Conservation (phyloP, 2,329 filamentous ascomycete species). For the Karstenula rhodostoma region DNA sequence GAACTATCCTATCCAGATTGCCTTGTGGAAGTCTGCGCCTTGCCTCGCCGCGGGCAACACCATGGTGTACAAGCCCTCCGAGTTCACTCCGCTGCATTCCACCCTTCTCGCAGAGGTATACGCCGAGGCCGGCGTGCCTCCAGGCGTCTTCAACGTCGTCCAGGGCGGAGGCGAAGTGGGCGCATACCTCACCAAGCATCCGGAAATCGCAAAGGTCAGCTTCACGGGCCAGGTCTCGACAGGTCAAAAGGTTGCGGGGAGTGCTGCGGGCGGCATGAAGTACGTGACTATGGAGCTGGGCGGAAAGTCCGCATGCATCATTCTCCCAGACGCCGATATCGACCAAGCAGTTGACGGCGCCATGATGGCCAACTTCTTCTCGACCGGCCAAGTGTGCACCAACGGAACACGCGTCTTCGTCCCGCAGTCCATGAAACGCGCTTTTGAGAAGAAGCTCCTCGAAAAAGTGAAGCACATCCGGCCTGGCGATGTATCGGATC, state of each 20-base stretch:
- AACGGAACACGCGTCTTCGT: conserved; percentile 91
- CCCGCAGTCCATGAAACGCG: conserved; percentile 68
- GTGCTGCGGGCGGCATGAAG: conserved; percentile 82
- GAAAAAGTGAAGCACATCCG: conserved; percentile 76
- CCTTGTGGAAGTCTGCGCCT: conserved; percentile 87
- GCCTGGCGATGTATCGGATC: conserved; percentile 75
- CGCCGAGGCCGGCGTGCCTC: conserved; percentile 78
- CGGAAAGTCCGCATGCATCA: conserved; percentile 81
- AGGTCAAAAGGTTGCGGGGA: conserved; percentile 79
- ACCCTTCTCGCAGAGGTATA: conserved; percentile 79
- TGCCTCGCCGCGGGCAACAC: conserved; percentile 87
- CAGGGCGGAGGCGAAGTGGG: conserved; percentile 83
- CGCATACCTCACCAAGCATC: conserved; percentile 76
- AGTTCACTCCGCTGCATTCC: conserved; percentile 85
- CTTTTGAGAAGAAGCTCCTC: conserved; percentile 73
- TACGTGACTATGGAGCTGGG: conserved; percentile 93
- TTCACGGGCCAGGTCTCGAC: conserved; percentile 90
- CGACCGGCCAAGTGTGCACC: conserved; percentile 89
- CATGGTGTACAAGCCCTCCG: conserved; percentile 91
- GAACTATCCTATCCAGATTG: conserved; percentile 93
- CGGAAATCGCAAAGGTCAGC: conserved; percentile 80
- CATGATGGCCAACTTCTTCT: conserved; percentile 95
- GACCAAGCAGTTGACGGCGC: conserved; percentile 85
- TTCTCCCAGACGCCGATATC: conserved; percentile 81
- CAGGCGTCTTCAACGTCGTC: conserved; percentile 87